phyloP scores from a whole-genome alignment of 176 grass and related monocot genomes.

The Typha latifolia region DNA sequence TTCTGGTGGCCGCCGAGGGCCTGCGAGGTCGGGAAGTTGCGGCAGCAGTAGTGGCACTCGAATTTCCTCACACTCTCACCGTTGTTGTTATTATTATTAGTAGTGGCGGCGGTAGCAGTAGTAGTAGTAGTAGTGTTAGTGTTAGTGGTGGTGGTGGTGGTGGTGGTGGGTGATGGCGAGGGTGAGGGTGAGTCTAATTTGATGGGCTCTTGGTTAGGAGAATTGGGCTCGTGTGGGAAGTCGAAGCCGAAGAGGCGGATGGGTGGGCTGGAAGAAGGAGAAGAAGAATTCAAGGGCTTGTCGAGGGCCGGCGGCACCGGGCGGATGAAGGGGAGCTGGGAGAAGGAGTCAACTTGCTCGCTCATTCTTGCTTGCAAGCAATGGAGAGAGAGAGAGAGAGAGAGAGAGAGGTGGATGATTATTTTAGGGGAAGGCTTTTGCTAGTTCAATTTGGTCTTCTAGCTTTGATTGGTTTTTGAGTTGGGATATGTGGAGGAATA shows the following conservation, averaged over 20 bases:
- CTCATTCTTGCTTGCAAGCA: slow-evolving; percentile 35
- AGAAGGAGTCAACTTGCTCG: slow-evolving; percentile 64
- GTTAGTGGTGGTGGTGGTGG: background rate
- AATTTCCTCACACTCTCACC: slow-evolving; percentile 53
- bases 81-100: slow-evolving; percentile 12
- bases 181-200: background rate
- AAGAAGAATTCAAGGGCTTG: slow-evolving; percentile 8
- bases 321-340: slow-evolving; percentile 64
- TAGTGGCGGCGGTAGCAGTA: slow-evolving; percentile 26
- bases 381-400: background rate
- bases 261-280: slow-evolving; percentile 5
- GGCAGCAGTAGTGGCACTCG: slow-evolving; percentile 99
- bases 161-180: too few relatives aligned
- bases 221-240: slow-evolving; percentile 44
- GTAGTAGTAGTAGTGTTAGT: slow-evolving; percentile 10
- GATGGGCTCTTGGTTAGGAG: background rate
- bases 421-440: too few relatives aligned
- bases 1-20: slow-evolving; percentile 97
- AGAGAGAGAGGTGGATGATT: background rate
- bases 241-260: slow-evolving; percentile 79
- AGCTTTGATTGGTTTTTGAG: background rate
- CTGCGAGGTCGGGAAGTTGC: slow-evolving; percentile 98
- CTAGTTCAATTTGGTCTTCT: too few relatives aligned
- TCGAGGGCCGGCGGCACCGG: slow-evolving; percentile 7
- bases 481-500: background rate